phyloP scores from a whole-genome alignment of 805 yeast genomes.

The Candida boidinii region DNA sequence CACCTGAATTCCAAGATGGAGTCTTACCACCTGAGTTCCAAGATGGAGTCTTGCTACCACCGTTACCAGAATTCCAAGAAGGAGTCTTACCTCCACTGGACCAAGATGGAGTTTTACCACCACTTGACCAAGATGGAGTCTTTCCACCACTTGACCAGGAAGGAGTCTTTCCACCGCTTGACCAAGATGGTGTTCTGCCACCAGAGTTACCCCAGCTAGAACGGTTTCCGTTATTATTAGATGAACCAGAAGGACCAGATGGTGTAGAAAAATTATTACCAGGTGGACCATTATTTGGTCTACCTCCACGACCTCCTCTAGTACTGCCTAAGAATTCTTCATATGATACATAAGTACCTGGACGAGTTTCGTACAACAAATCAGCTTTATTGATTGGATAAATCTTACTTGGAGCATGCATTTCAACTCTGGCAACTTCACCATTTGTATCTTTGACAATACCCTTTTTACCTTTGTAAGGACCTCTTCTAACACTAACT shows the following conservation, averaged over 20 bases:
- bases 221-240: slow-evolving; percentile 21
- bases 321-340: slow-evolving; percentile 56
- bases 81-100: slow-evolving; percentile 33
- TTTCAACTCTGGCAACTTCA: slow-evolving; percentile 79
- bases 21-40: slow-evolving; percentile 35
- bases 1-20: slow-evolving; percentile 41
- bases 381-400: slow-evolving; percentile 76
- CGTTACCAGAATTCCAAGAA: slow-evolving; percentile 17
- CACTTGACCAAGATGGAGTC: slow-evolving; percentile 40
- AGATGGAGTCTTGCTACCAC: slow-evolving; percentile 20
- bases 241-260: slow-evolving; percentile 10
- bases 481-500: slow-evolving; percentile 83
- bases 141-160: slow-evolving; percentile 33
- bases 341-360: slow-evolving; percentile 67
- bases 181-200: slow-evolving; percentile 41
- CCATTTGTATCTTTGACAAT: slow-evolving; percentile 92
- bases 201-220: slow-evolving; percentile 20
- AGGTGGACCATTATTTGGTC: slow-evolving; percentile 1
- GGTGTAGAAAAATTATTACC: slow-evolving; percentile 26
- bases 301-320: slow-evolving; percentile 27
- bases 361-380: slow-evolving; percentile 60
- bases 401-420: slow-evolving; percentile 86
- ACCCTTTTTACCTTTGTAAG: slow-evolving; percentile 92
- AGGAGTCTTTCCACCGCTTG: slow-evolving; percentile 32
- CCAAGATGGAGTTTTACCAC: slow-evolving; percentile 32